phyloP scores from a whole-genome alignment of 495 filamentous ascomycete species.

The Opeltia flavorubescens region DNA sequence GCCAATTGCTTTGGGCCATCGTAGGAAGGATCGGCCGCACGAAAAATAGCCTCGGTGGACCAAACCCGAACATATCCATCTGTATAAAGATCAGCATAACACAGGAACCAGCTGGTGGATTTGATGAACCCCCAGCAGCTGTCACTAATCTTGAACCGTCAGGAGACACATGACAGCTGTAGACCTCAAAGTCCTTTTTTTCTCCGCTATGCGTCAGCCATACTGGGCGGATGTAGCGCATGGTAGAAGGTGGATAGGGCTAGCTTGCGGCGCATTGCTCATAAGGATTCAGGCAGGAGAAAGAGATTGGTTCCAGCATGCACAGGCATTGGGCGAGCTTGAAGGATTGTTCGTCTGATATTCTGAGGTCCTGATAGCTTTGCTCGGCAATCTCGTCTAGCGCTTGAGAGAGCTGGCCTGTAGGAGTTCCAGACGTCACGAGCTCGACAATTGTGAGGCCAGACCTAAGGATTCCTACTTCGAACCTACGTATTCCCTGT shows the following conservation, averaged over 20 bases:
- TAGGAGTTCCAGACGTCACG: too few species aligned
- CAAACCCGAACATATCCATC: conserved; percentile 96
- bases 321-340: neutral
- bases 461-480: too few species aligned
- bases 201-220: conserved; percentile 91
- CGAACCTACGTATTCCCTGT: too few species aligned
- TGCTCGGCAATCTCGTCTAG: too few species aligned
- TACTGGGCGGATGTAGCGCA: conserved; percentile 86
- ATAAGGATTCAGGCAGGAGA: neutral
- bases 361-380: neutral
- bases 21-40: conserved; percentile 49
- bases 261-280: conserved; percentile 2
- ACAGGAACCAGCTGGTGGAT: conserved; percentile 4
- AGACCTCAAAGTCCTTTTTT: conserved; percentile 94
- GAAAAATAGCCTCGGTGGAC: conserved; percentile 88
- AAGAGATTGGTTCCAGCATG: neutral
- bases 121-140: conserved; percentile 62
- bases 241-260: conserved; percentile 19
- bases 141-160: conserved; percentile 85
- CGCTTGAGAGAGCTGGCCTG: too few species aligned
- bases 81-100: conserved; percentile 20
- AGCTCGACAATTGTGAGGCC: too few species aligned
- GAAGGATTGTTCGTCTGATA: neutral
- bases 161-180: conserved; percentile 91
- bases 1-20: conserved; percentile 86